Evolutionary conservation across 495 filamentous ascomycete genomes (phyloP).

Genomic region (Lasiosphaeria ovina): DNA sequence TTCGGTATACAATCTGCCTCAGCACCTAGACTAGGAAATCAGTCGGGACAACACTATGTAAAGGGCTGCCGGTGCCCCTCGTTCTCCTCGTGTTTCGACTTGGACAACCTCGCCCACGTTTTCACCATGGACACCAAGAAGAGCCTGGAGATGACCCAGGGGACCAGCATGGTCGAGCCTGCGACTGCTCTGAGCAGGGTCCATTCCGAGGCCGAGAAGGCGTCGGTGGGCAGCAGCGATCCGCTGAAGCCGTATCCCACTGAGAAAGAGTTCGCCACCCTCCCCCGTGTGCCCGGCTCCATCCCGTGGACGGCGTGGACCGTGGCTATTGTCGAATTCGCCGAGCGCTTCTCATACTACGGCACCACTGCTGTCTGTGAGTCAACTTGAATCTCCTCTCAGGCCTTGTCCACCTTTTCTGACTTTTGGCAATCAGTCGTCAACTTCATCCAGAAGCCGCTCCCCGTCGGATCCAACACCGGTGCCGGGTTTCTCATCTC

Average conservation of each 20-base stretch:
- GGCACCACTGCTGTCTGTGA: conserved; percentile 70
- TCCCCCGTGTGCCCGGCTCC: conserved; percentile 63
- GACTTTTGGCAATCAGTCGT: conserved; percentile 22
- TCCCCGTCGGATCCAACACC: conserved; percentile 58
- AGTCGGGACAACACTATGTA: not conserved
- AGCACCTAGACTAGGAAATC: not conserved
- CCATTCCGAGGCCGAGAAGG: not conserved
- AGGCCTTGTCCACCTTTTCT: conserved; percentile 26
- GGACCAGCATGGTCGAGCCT: not conserved
- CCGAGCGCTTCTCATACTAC: conserved; percentile 79
- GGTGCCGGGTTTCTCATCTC: conserved; percentile 49
- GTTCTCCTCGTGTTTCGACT: not conserved
- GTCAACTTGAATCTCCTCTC: conserved; percentile 17
- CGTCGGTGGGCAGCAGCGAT: not conserved
- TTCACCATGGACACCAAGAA: not conserved
- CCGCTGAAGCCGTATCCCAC: conserved; percentile 42
- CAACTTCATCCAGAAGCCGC: conserved; percentile 63
- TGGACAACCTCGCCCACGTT: not conserved
- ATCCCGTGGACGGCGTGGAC: conserved; percentile 66
- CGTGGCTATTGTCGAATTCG: conserved; percentile 72
- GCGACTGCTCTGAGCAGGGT: not conserved
- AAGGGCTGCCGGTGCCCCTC: not conserved
- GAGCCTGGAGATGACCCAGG: not conserved
- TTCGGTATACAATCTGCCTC: not conserved
- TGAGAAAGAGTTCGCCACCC: conserved; percentile 56